These are phyloP conservation scores for Lentithecium fluviatile DNA, from an alignment of 495 filamentous ascomycete species.

Conservation along the genomic window DNA sequence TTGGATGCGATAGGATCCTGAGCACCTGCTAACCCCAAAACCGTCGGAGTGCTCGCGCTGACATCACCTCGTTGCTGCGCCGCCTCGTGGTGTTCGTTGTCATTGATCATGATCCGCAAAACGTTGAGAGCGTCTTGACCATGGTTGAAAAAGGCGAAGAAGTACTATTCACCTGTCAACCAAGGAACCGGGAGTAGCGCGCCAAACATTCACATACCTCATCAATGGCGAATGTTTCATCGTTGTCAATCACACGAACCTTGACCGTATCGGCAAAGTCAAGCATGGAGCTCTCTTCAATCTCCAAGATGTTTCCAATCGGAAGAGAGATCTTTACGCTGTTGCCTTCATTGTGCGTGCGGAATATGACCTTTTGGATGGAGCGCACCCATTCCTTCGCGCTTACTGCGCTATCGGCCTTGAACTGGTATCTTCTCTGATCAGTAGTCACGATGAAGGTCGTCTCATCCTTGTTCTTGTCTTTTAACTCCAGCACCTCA, in stretches of 20 bases:
- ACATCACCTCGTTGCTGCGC: background rate
- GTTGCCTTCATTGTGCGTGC: constrained; percentile 93
- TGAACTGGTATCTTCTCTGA: constrained; percentile 80
- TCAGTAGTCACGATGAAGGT: constrained; percentile 81
- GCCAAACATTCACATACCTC: constrained; percentile 60
- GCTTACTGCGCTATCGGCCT: constrained; percentile 81
- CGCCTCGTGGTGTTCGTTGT: constrained; percentile 45
- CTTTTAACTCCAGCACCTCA: constrained; percentile 63
- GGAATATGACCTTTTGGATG: constrained; percentile 90
- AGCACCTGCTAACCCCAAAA: background rate
- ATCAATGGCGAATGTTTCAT: constrained; percentile 91
- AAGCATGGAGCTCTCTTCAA: constrained; percentile 88
- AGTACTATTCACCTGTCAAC: constrained; percentile 64
- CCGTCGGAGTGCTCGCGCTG: background rate
- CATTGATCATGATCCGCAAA: constrained; percentile 70
- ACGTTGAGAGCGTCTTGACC: constrained; percentile 82
- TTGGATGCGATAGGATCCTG: constrained; percentile 39
- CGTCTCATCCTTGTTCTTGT: constrained; percentile 65
- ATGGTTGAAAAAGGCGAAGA: constrained; percentile 90
- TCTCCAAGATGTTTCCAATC: constrained; percentile 82
- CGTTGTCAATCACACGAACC: constrained; percentile 84
- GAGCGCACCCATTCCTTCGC: constrained; percentile 98
- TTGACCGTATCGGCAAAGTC: constrained; percentile 95
- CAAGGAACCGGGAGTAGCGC: background rate
- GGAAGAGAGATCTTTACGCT: constrained; percentile 95